Conservation (phyloP, 768 basidiomycete genomes). For the Boletales sp. region DNA sequence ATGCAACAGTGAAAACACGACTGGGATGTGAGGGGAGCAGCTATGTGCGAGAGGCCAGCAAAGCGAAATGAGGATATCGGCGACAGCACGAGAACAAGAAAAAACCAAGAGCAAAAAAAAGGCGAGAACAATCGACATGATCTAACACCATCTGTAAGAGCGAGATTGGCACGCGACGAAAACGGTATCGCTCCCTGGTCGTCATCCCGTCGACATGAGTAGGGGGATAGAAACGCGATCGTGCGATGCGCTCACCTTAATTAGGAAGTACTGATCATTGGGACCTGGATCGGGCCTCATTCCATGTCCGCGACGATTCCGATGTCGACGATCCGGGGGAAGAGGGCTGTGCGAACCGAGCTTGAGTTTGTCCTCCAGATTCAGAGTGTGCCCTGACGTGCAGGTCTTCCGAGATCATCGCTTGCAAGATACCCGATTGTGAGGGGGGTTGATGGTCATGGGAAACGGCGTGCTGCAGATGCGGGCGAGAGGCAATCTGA, state of each 20-base stretch:
- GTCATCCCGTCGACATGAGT: too few species aligned
- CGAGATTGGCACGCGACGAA: too few species aligned
- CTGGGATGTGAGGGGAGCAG: neutral
- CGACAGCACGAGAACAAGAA: too few species aligned
- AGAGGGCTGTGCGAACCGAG: neutral
- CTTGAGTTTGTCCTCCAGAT: slow-evolving; percentile 3
- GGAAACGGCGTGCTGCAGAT: neutral
- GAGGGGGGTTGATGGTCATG: slow-evolving; percentile 12
- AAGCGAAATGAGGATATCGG: too few species aligned
- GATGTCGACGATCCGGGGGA: slow-evolving; percentile 17
- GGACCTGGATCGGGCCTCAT: slow-evolving; percentile 7
- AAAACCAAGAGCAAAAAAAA: too few species aligned
- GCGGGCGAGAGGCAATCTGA: neutral
- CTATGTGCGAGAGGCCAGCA: too few species aligned
- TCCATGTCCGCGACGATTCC: slow-evolving; percentile 20
- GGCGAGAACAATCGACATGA: too few species aligned
- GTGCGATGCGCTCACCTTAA: neutral
- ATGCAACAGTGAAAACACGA: slow-evolving; percentile 3
- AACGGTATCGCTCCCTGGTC: too few species aligned
- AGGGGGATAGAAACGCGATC: neutral
- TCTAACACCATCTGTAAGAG: too few species aligned
- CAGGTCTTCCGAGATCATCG: slow-evolving; percentile 3
- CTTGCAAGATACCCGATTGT: slow-evolving; percentile 15
- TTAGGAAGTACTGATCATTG: slow-evolving; percentile 4
- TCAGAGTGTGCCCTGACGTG: slow-evolving; percentile 3